Conservation (phyloP, 495 filamentous ascomycete species). For the Penicillium robsamsonii region DNA sequence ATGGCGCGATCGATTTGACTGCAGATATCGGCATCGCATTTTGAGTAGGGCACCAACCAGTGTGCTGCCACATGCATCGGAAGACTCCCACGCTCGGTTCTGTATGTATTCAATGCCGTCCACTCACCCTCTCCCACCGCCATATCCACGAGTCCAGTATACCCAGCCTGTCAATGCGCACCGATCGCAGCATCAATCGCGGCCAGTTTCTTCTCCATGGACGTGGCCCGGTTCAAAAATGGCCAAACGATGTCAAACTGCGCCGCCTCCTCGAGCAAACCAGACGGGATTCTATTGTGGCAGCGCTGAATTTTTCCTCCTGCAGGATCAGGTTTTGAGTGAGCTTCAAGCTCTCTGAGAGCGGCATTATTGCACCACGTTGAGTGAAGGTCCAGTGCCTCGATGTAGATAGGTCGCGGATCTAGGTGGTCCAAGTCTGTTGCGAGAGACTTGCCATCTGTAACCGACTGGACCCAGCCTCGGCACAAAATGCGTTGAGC, state of each 20-base stretch:
- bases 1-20: slow-evolving; percentile 54
- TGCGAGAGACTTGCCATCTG: slow-evolving; percentile 46
- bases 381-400: slow-evolving; percentile 61
- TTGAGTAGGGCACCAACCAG: slow-evolving; percentile 53
- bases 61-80: slow-evolving; percentile 55
- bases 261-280: slow-evolving; percentile 56
- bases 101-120: slow-evolving; percentile 47
- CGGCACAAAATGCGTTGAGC: slow-evolving; percentile 52
- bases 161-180: slow-evolving; percentile 13
- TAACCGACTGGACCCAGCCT: slow-evolving; percentile 62
- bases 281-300: slow-evolving; percentile 44
- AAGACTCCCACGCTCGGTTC: slow-evolving; percentile 26
- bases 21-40: slow-evolving; percentile 39
- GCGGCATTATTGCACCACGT: slow-evolving; percentile 60
- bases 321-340: slow-evolving; percentile 47
- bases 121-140: slow-evolving; percentile 58
- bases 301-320: slow-evolving; percentile 57
- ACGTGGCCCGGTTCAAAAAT: slow-evolving; percentile 49
- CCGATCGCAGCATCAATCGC: slow-evolving; percentile 33
- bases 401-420: slow-evolving; percentile 57
- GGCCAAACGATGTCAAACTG: slow-evolving; percentile 61
- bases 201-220: slow-evolving; percentile 47
- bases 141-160: slow-evolving; percentile 59
- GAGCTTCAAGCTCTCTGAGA: slow-evolving; percentile 49
- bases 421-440: slow-evolving; percentile 50